phyloP scores from a whole-genome alignment of 345 rosid genomes.

The Euphorbia pulcherrima region DNA sequence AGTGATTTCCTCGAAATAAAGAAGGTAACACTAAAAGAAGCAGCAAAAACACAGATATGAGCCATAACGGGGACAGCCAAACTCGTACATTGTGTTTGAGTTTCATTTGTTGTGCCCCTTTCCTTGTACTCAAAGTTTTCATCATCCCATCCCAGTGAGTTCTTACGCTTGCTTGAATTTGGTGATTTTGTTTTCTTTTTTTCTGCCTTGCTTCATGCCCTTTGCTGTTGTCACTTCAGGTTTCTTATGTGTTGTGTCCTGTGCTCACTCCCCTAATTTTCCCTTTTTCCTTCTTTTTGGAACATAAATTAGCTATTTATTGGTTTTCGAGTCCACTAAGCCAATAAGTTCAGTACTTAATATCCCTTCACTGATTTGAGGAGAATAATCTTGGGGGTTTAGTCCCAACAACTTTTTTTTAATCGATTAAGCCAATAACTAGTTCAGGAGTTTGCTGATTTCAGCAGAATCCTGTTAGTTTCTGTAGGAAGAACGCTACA shows the following conservation, averaged over 20 bases:
- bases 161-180: not conserved
- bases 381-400: too few species aligned
- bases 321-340: not conserved
- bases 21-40: slow-evolving; percentile 7
- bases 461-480: too few species aligned
- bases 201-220: not conserved
- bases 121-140: not conserved
- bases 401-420: too few species aligned
- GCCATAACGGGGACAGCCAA: slow-evolving; percentile 7
- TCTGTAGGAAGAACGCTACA: too few species aligned
- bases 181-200: too few species aligned
- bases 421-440: too few species aligned
- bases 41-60: slow-evolving; percentile 7
- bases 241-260: too few species aligned
- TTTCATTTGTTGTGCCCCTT: not conserved
- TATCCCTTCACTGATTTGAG: too few species aligned
- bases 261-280: too few species aligned
- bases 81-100: slow-evolving; percentile 14
- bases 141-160: slow-evolving; percentile 10
- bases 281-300: not conserved
- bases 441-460: too few species aligned
- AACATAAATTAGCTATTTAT: not conserved
- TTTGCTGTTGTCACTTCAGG: too few species aligned
- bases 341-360: too few species aligned
- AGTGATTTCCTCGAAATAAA: not conserved